Evolutionary conservation across 768 basidiomycete species (phyloP).

Genomic region (Pisolithus orientalis): DNA sequence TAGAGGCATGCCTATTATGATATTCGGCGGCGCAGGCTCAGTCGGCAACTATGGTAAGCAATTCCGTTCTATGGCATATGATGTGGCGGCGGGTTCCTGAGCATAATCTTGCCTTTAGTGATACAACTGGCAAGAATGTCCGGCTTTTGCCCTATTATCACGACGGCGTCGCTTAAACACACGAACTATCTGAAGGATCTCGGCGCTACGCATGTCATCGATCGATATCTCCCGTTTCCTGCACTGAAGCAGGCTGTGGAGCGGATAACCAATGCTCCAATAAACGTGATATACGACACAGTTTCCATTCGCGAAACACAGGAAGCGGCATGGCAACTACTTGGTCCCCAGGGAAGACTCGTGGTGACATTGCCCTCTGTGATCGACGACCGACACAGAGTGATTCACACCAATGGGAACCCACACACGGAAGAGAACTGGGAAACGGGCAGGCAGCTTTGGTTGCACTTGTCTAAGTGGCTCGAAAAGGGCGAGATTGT

Average conservation of each 20-base stretch:
- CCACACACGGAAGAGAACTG: constrained; percentile 29
- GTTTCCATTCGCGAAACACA: constrained; percentile 35
- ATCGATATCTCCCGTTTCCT: constrained; percentile 21
- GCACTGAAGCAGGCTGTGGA: constrained; percentile 30
- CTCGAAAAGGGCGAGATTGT: constrained; percentile 28
- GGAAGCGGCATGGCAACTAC: constrained; percentile 28
- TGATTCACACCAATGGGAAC: constrained; percentile 28
- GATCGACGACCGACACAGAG: constrained; percentile 23
- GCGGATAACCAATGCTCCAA: constrained; percentile 31
- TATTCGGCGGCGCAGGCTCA: constrained; percentile 43
- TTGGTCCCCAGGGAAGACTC: constrained; percentile 33
- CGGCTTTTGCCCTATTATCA: constrained; percentile 33
- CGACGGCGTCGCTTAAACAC: constrained; percentile 30
- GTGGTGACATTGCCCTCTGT: constrained; percentile 29
- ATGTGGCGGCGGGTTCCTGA: constrained; percentile 9
- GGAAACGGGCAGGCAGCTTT: constrained; percentile 27
- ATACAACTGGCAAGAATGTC: constrained; percentile 36
- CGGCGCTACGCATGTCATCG: constrained; percentile 30
- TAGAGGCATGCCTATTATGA: constrained; percentile 37
- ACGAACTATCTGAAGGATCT: constrained; percentile 29
- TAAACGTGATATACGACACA: constrained; percentile 33
- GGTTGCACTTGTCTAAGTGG: constrained; percentile 21
- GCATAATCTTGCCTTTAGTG: constrained; percentile 14
- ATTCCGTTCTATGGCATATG: constrained; percentile 3
- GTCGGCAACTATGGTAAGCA: constrained; percentile 45